Percentiles rank a stretch among this genome's conserved stretches.
These are phyloP conservation scores for Ustilago loliicola DNA, from an alignment of 1,284 basidiomycete species.

Conservation along the genomic window DNA sequence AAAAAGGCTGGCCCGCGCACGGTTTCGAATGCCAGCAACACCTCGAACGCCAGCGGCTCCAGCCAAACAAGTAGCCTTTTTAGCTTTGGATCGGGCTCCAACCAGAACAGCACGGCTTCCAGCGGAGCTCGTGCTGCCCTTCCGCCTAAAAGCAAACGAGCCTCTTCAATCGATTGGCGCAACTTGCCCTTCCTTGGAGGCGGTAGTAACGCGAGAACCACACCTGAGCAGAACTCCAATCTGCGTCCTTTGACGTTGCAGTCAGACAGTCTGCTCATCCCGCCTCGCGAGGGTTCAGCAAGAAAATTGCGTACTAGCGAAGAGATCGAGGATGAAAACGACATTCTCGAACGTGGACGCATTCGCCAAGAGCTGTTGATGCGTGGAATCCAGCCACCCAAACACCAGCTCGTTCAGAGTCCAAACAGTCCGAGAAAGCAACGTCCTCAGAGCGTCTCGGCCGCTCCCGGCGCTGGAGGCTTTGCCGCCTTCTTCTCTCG, in stretches of 20 bases:
- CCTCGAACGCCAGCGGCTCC: slow-evolving; percentile 11
- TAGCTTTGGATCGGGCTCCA: slow-evolving; percentile 28
- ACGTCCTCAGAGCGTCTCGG: slow-evolving; percentile 30
- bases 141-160: slow-evolving; percentile 37
- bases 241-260: slow-evolving; percentile 79
- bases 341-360: slow-evolving; percentile 56
- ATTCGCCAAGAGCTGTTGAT: slow-evolving; percentile 55
- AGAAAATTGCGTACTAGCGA: slow-evolving; percentile 52
- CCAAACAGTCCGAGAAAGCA: slow-evolving; percentile 21
- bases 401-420: slow-evolving; percentile 54
- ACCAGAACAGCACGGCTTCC: slow-evolving; percentile 5
- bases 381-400: slow-evolving; percentile 58
- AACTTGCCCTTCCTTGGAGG: slow-evolving; percentile 52
- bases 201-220: slow-evolving; percentile 18
- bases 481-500: slow-evolving; percentile 61
- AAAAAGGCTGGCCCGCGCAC: slow-evolving; percentile 19
- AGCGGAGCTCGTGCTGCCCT: slow-evolving; percentile 9
- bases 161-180: slow-evolving; percentile 55
- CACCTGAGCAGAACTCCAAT: slow-evolving; percentile 75
- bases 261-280: slow-evolving; percentile 33
- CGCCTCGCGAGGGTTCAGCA: slow-evolving; percentile 32
- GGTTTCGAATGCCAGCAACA: slow-evolving; percentile 25
- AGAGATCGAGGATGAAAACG: slow-evolving; percentile 57
- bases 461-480: slow-evolving; percentile 33
- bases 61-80: slow-evolving; percentile 41